Evolutionary conservation across 1,139 yeast genomes (phyloP).

Genomic region (Casaregolazyma suthepensis): DNA sequence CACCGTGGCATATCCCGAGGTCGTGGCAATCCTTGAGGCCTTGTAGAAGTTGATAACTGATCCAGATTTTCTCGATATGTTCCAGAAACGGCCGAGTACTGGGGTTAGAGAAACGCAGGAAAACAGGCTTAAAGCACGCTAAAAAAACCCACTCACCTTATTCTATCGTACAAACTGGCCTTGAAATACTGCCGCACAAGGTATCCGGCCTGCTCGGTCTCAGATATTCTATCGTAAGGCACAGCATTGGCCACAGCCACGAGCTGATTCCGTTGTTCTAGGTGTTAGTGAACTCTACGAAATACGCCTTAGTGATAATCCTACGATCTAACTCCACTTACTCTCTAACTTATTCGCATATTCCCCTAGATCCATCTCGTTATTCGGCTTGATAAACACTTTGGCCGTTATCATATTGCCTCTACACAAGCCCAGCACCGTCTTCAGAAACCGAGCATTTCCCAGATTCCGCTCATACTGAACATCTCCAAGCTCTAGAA

Average conservation of each 20-base stretch:
- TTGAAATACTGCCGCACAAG: constrained; percentile 74
- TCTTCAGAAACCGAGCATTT: constrained; percentile 78
- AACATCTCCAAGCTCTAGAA: constrained; percentile 66
- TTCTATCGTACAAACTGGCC: constrained; percentile 75
- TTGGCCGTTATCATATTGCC: constrained; percentile 76
- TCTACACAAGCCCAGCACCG: constrained; percentile 59
- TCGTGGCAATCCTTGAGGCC: constrained; percentile 61
- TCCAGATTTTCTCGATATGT: constrained; percentile 74
- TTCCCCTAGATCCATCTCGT: constrained; percentile 34
- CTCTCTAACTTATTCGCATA: constrained; percentile 20
- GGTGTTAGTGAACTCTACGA: too few relatives aligned
- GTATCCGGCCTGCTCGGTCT: constrained; percentile 90
- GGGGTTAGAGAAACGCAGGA: constrained; percentile 5
- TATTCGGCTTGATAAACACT: constrained; percentile 70
- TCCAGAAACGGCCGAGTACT: constrained; percentile 82
- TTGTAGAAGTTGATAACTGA: constrained; percentile 68
- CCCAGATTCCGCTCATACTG: constrained; percentile 68
- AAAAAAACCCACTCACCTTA: constrained; percentile 35
- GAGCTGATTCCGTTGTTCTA: constrained; percentile 11
- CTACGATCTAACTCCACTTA: too few relatives aligned
- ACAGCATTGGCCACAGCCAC: constrained; percentile 44
- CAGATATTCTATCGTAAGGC: constrained; percentile 68
- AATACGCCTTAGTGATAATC: too few relatives aligned
- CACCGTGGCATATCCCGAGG: constrained; percentile 71
- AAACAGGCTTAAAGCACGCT: neutral